Evolutionary conservation across 2,329 filamentous ascomycete genomes (phyloP), one percentile per base, ranked within the genome.

Genomic region (Capronia epimyces): DNA sequence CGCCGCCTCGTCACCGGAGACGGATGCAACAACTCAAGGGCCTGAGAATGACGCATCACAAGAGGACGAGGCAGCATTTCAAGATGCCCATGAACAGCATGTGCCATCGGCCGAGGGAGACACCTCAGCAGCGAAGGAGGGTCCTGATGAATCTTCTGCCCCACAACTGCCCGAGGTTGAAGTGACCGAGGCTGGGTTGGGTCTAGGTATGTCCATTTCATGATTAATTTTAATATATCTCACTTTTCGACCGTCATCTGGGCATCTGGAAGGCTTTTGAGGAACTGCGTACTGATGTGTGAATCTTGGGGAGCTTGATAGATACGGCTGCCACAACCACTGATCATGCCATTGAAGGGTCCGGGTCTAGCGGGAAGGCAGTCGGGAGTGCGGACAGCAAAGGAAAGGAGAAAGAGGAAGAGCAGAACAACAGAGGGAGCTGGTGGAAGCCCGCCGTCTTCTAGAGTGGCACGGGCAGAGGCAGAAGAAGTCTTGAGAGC

Each of bases 131-230:
- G 15, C 40, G 12, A 50, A 37, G 10, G 54, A 51, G 15, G 49
- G 36, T 20, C 22, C 40, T 20, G 32, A 20, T 20, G 51, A 50
- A 39, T 20, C 41, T 9, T 37, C 48, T 10, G 46, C 45, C 4
- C 47, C 52, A 12, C 49, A 51, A 29, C 40, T 56, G 27, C 52
- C 55, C 3, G 4, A 84, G 79, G 63, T 97, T 96, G 13, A 89
- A 85, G 63, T 89, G 75, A 1, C 90, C 87, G 43, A 98, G 75
- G 3, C 87, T 89, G 64, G 96, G 93, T 32, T 97, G 80, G 27
- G 49, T 39, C 42, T 49, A 24, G 57, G 57, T 60, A 60, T 50
- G 57, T 58, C 48, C 34, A 56, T 58, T 50, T 48, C 25, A 51
- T 46, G 46, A 49, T 44, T 52, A 43, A 48, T 48, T 39, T 22